These are phyloP conservation scores for Geotrichum siamense DNA, from an alignment of 1,139 yeast species.

Conservation along the genomic window DNA sequence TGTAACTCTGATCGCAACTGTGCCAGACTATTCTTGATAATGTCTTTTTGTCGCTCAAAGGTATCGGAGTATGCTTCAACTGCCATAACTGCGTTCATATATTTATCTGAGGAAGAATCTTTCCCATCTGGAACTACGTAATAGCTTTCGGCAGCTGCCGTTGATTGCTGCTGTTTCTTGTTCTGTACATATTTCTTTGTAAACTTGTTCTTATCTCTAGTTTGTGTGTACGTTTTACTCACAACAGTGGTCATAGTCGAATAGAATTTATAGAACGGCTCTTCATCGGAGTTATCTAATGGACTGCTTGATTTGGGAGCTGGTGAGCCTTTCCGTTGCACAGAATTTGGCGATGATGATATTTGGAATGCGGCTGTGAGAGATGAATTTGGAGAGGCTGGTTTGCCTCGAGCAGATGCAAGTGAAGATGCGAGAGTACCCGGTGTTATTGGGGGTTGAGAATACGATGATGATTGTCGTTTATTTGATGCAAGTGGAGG, in stretches of 20 bases:
- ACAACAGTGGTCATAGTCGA: constrained; percentile 26
- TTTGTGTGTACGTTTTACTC: constrained; percentile 21
- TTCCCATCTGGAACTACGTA: constrained; percentile 28
- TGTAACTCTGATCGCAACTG: constrained; percentile 30
- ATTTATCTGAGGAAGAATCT: constrained; percentile 26
- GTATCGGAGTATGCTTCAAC: constrained; percentile 33
- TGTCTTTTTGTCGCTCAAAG: constrained; percentile 30
- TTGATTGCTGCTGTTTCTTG: constrained; percentile 6
- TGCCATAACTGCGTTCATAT: constrained; percentile 25
- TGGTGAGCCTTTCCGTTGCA: constrained; percentile 5
- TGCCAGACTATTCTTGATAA: constrained; percentile 27
- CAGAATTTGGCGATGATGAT: constrained; percentile 9
- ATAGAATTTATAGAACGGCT: constrained; percentile 29
- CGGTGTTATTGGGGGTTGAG: constrained; percentile 15
- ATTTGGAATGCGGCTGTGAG: neutral
- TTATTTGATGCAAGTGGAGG: neutral
- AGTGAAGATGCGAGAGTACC: constrained; percentile 25
- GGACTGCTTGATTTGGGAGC: constrained; percentile 3
- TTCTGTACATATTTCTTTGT: constrained; percentile 18
- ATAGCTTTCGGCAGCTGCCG: constrained; percentile 25
- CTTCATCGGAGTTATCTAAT: constrained; percentile 24
- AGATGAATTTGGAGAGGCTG: constrained; percentile 8
- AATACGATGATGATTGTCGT: constrained; percentile 10
- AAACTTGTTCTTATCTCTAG: constrained; percentile 17
- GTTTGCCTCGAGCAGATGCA: constrained; percentile 32